Evolutionary conservation across 2,329 filamentous ascomycete species (phyloP).

Genomic region (Tolypocladium ovalisporum): DNA sequence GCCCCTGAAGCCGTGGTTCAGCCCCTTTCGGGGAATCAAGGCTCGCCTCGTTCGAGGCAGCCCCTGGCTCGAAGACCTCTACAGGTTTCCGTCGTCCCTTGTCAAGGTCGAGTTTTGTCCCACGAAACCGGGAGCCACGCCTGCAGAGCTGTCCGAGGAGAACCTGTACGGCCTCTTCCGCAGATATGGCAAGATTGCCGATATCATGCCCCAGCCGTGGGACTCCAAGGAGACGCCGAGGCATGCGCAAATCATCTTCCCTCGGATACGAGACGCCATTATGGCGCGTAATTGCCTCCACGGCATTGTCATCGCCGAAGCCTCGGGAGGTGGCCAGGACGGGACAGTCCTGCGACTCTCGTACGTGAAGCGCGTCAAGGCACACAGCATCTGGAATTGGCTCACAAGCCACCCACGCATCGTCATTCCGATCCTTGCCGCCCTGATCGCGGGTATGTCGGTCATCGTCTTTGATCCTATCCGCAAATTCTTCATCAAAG

Average conservation of each 20-base stretch:
- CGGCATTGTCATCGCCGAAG: constrained; percentile 61
- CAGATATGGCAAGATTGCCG: constrained; percentile 78
- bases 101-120: constrained; percentile 80
- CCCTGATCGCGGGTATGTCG: constrained; percentile 69
- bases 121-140: constrained; percentile 55
- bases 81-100: constrained; percentile 65
- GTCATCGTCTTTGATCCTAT: constrained; percentile 92
- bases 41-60: constrained; percentile 67
- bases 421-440: constrained; percentile 72
- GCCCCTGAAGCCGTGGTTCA: constrained; percentile 82
- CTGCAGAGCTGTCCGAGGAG: constrained; percentile 76
- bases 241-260: constrained; percentile 72
- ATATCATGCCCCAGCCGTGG: constrained; percentile 71
- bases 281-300: constrained; percentile 92
- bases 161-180: constrained; percentile 78
- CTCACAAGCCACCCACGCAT: constrained; percentile 76
- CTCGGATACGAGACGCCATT: constrained; percentile 61
- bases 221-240: constrained; percentile 79
- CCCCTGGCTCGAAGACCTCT: constrained; percentile 91
- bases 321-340: constrained; percentile 59
- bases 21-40: constrained; percentile 61
- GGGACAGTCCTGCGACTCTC: constrained; percentile 72
- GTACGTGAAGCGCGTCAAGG: constrained; percentile 70
- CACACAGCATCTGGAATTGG: constrained; percentile 79
- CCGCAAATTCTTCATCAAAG: constrained; percentile 82